A percentile compares a stretch with the other conserved stretches of the same genome.
Evolutionary conservation across 176 grass and related monocot species (phyloP).

Genomic region (Neostapfia colusana): DNA sequence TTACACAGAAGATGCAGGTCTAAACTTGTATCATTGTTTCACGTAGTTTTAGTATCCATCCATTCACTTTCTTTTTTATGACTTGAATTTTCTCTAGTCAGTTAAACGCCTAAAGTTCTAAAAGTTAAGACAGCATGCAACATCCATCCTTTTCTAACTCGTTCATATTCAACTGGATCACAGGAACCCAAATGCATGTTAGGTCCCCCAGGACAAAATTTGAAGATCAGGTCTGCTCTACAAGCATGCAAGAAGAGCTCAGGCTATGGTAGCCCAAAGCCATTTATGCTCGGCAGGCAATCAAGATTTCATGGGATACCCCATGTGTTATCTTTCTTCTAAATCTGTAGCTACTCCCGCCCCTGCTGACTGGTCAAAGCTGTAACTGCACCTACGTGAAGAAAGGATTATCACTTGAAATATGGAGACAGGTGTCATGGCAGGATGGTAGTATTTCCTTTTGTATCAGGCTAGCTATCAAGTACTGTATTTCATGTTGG

Average conservation of each 20-base stretch:
- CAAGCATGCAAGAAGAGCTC: conserved; percentile 45
- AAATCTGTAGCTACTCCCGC: conserved; percentile 32
- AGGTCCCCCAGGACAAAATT: conserved; percentile 33
- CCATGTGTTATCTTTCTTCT: conserved; percentile 32
- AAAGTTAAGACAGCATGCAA: conserved; percentile 1
- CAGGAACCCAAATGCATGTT: conserved; percentile 55
- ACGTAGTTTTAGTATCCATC: conserved; percentile 6
- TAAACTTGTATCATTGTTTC: conserved; percentile 21
- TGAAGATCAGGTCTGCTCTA: conserved; percentile 41
- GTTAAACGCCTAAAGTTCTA: conserved; percentile 6
- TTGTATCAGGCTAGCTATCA: conserved; percentile 24
- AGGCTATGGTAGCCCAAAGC: conserved; percentile 44
- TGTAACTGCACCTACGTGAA: conserved; percentile 3
- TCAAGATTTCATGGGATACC: conserved; percentile 35
- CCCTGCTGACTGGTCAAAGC: neutral
- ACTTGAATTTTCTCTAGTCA: conserved; percentile 14
- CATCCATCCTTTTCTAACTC: conserved; percentile 10
- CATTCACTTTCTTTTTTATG: neutral
- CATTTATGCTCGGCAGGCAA: conserved; percentile 30
- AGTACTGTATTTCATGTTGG: conserved; percentile 11
- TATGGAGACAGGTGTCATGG: neutral
- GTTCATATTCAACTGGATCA: conserved; percentile 28
- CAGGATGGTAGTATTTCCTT: conserved; percentile 18
- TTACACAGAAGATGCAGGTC: conserved; percentile 35
- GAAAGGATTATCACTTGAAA: conserved; percentile 26